phyloP scores from a whole-genome alignment of 2,329 filamentous ascomycete genomes.

The Beauveria asiatica region DNA sequence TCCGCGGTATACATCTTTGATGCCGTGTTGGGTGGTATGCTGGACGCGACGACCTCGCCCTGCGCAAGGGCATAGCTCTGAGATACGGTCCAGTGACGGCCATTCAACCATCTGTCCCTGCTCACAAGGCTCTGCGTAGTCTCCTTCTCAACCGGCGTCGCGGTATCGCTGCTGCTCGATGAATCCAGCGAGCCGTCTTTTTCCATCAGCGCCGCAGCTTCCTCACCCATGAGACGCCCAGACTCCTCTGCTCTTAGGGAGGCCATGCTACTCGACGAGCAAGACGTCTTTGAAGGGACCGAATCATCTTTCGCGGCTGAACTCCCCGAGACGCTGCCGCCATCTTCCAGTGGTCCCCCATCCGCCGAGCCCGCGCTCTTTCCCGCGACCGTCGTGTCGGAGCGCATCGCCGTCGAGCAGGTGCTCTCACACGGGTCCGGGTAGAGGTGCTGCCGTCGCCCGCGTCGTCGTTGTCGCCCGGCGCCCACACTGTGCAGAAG shows the following conservation, averaged over 20 bases:
- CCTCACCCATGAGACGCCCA: no score
- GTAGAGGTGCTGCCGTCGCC: not conserved
- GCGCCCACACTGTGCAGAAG: not conserved
- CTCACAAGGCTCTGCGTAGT: no score
- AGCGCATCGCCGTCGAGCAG: not conserved
- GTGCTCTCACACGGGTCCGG: not conserved
- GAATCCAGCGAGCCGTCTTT: no score
- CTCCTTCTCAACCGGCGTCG: not conserved
- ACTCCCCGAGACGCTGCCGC: no score
- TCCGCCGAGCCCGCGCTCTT: no score
- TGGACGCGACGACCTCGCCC: not conserved
- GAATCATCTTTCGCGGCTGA: not conserved
- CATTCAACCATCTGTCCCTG: no score
- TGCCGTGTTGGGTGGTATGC: not conserved
- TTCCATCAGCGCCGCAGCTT: no score
- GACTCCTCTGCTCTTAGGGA: not conserved
- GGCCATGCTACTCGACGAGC: not conserved
- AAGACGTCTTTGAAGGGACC: not conserved
- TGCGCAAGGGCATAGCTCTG: conserved; percentile 1
- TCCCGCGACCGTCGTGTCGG: not conserved
- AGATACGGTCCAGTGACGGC: not conserved
- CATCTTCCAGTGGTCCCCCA: no score
- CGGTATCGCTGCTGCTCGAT: not conserved
- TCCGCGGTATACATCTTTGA: not conserved
- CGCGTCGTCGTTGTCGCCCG: not conserved